Base-by-base conservation (phyloP, 2,329 filamentous ascomycete genomes). In the Xylariaceae sp. region DNA sequence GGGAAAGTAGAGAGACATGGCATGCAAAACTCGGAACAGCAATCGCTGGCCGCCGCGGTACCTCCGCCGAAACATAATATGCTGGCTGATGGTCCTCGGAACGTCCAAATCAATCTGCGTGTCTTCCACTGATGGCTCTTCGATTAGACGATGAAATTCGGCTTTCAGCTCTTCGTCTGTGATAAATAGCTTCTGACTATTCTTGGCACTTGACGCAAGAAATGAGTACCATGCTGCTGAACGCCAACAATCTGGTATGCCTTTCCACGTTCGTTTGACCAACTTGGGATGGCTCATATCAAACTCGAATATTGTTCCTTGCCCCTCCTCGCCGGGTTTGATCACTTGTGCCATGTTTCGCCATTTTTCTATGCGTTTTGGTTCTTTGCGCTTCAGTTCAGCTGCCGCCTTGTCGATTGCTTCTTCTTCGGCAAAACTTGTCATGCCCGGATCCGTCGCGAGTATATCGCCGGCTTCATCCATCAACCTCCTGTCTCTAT, bases 31-130 rank as follows among this genome's bases (percentile, higher is more conserved):
- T 38, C 93, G 81, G 65, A 98, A 98, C 2, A 98, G 72, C 12
- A 97, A 71, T 33, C 93, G 80, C 64, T 98, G 91, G 1, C 91
- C 93, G 45, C 93, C 93, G 18, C 89, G 81, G 66, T 98, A 98
- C 38, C 93, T 79, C 49, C 82, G 78, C 34, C 93, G 82, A 61
- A 98, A 98, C 91, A 98, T 96, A 63, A 98, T 91, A 66, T 98
- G 93, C 48, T 87, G 82, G 63, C 82, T 94, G 62, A 98, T 95
- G 4, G 93, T 97, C 40, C 93, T 79, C 1, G 93, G 93, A 15
- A 98, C 93, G 62, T 98, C 93, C 33, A 97, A 80, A 63, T 98
- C 93, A 55, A 98, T 98, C 66, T 98, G 93, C 17, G 91, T 83
- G 63, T 98, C 93, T 59, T 98, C 93, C 1, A 89, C 83, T 3